Percentiles rank a stretch among this genome's conserved stretches.
phyloP scores from a whole-genome alignment of 495 filamentous ascomycete species.

The Aspergillus sclerotioniger region DNA sequence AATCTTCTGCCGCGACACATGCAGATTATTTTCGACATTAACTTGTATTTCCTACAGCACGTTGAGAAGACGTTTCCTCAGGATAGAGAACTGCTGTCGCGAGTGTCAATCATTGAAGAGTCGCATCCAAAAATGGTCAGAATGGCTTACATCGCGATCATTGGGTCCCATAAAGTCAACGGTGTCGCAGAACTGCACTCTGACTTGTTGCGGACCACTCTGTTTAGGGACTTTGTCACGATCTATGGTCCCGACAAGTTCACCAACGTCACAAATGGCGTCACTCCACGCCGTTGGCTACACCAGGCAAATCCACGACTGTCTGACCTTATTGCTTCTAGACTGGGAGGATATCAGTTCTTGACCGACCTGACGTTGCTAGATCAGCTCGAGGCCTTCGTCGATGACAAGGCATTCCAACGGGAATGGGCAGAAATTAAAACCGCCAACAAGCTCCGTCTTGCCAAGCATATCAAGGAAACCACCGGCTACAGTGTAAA shows the following conservation, averaged over 20 bases:
- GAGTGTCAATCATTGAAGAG: constrained; percentile 96
- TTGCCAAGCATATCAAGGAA: constrained; percentile 86
- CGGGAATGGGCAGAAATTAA: constrained; percentile 92
- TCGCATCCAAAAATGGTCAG: constrained; percentile 96
- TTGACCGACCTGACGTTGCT: constrained; percentile 84
- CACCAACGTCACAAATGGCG: constrained; percentile 96
- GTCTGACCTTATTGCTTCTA: constrained; percentile 87
- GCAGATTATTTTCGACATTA: constrained; percentile 98
- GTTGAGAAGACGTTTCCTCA: constrained; percentile 90
- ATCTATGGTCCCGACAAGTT: constrained; percentile 96
- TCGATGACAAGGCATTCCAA: constrained; percentile 84
- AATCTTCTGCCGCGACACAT: constrained; percentile 91
- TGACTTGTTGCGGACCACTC: constrained; percentile 94
- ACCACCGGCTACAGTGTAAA: constrained; percentile 78
- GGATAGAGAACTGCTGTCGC: constrained; percentile 76
- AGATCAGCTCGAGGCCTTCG: constrained; percentile 74
- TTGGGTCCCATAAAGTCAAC: constrained; percentile 98
- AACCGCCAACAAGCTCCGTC: constrained; percentile 70
- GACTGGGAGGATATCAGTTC: constrained; percentile 77
- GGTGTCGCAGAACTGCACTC: constrained; percentile 97
- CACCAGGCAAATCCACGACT: constrained; percentile 95
- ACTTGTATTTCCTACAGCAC: constrained; percentile 83
- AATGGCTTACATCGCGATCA: constrained; percentile 93
- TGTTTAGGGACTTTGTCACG: constrained; percentile 96
- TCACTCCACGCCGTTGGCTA: constrained; percentile 92